Evolutionary conservation across 2,329 filamentous ascomycete genomes (phyloP).

Genomic region (Alternaria arbusti): DNA sequence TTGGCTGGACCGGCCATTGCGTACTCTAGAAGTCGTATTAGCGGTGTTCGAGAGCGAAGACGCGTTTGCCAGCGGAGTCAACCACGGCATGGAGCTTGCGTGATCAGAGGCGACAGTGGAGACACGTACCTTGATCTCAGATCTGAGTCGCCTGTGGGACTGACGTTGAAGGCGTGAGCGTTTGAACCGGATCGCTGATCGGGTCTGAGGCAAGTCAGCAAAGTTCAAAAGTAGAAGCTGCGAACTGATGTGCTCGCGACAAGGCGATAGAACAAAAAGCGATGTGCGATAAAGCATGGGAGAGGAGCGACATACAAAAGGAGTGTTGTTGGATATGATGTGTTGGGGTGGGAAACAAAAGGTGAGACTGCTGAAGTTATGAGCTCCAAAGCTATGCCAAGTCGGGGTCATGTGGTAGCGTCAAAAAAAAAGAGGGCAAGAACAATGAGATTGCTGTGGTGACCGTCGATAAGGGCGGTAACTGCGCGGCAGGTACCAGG

Average conservation of each 20-base stretch:
- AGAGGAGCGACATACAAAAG: not conserved
- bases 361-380: constrained; percentile 4
- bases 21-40: constrained; percentile 26
- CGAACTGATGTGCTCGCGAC: constrained; percentile 11
- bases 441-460: constrained; percentile 16
- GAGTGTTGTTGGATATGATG: constrained; percentile 4
- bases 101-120: not conserved
- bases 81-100: not conserved
- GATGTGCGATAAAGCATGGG: not conserved
- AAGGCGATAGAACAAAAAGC: constrained; percentile 2
- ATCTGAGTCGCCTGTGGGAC: constrained; percentile 5
- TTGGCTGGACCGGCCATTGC: constrained; percentile 49
- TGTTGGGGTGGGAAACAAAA: constrained; percentile 4
- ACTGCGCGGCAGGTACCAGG: constrained; percentile 1
- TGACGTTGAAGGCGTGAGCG: constrained; percentile 5
- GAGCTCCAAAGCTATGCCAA: constrained; percentile 6
- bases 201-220: constrained; percentile 20
- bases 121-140: constrained; percentile 21
- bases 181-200: constrained; percentile 15
- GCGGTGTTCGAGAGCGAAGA: constrained; percentile 12
- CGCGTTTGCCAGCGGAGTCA: not conserved
- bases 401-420: not conserved
- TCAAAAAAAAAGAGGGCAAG: constrained; percentile 14
- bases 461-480: constrained; percentile 14
- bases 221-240: constrained; percentile 11